Conservation (phyloP, 345 rosid genomes). For the Eucalyptus virginea region DNA sequence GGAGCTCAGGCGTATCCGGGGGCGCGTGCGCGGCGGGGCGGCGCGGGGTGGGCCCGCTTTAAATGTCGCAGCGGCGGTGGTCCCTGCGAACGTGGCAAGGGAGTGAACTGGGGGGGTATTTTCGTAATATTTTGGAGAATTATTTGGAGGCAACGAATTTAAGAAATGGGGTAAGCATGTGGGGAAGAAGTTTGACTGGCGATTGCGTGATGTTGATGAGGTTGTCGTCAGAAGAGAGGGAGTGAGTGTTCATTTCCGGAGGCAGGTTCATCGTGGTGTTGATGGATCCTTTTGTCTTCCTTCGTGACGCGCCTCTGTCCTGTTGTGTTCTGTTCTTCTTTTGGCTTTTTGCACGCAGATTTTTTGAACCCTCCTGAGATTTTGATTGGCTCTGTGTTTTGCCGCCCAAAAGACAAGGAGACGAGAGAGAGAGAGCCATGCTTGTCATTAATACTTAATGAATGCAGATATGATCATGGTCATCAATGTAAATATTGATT, state of each 20-base stretch:
- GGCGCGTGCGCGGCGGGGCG: constrained; percentile 10
- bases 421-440: not conserved
- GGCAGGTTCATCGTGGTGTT: not conserved
- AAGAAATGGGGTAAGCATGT: not conserved
- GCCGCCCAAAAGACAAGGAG: not conserved
- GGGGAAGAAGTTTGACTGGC: not conserved
- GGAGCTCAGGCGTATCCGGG: constrained; percentile 60
- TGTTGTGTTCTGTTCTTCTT: not conserved
- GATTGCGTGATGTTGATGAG: not conserved
- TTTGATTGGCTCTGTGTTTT: not conserved
- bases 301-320: not conserved
- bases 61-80: not conserved
- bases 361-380: not conserved
- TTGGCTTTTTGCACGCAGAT: not conserved
- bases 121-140: not conserved
- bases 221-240: not conserved
- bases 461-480: not conserved
- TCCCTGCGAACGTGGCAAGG: constrained; percentile 6
- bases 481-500: not conserved
- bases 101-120: not conserved
- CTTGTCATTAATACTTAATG: not conserved
- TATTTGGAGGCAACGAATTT: not conserved
- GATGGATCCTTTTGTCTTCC: not conserved
- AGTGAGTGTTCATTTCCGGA: not conserved
- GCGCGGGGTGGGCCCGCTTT: not conserved